These are phyloP conservation scores for Juglanconis sp. DNA, from an alignment of 2,329 filamentous ascomycete genomes.

Conservation along the genomic window DNA sequence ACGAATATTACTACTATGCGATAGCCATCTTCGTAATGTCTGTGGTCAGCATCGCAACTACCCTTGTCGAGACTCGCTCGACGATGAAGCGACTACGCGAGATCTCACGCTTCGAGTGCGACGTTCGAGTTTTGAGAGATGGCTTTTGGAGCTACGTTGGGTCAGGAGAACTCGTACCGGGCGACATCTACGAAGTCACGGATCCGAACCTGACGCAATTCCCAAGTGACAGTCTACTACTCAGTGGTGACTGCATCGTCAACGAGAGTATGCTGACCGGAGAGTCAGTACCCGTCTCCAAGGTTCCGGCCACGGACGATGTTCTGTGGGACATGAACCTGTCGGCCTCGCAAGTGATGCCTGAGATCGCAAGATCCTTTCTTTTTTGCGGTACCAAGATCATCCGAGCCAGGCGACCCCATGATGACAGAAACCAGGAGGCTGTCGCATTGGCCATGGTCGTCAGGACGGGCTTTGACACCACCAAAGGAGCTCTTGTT, in stretches of 20 bases:
- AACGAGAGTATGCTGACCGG: conserved; percentile 99
- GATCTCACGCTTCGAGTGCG: conserved; percentile 92
- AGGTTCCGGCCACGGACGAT: conserved; percentile 78
- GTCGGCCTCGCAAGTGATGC: conserved; percentile 75
- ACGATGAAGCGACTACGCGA: conserved; percentile 90
- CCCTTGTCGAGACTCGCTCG: conserved; percentile 83
- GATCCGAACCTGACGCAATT: conserved; percentile 86
- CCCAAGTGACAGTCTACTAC: conserved; percentile 84
- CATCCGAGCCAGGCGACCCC: conserved; percentile 81
- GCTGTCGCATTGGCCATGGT: conserved; percentile 89
- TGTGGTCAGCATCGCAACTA: conserved; percentile 83
- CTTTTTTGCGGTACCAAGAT: conserved; percentile 95
- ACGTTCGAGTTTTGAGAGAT: conserved; percentile 87
- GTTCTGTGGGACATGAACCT: conserved; percentile 74
- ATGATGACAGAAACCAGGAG: conserved; percentile 81
- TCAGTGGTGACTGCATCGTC: conserved; percentile 95
- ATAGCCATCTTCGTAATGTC: conserved; percentile 94
- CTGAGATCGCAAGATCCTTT: conserved; percentile 82
- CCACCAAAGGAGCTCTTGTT: conserved; percentile 91
- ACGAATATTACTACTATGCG: conserved; percentile 98
- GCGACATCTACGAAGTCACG: conserved; percentile 94
- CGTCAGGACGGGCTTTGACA: conserved; percentile 92
- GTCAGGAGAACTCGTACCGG: conserved; percentile 86
- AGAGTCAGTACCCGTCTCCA: conserved; percentile 95
- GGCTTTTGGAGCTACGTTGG: conserved; percentile 92